Evolutionary conservation across 2,329 filamentous ascomycete species (phyloP), one percentile per base, ranked within the genome.

Genomic region (Fusarium tjaetaba): DNA sequence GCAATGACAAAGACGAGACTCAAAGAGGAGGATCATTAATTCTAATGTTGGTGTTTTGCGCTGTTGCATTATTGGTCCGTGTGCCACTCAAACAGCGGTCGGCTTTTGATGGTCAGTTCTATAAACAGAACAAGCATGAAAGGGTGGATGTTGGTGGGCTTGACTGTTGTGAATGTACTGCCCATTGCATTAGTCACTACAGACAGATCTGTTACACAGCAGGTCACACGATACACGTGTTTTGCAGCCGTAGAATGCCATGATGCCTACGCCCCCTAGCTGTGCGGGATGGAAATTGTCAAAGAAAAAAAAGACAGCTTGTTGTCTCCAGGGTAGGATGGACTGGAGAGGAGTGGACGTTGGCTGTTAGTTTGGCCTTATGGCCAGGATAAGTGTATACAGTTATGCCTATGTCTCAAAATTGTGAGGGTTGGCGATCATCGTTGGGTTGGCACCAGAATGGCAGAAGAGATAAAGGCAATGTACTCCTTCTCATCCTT

Each of bases 111-210:
- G 34, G 32, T 26, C 36, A 26, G 48, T 68, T 71, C 70, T 73
- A 73, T 73, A 73, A 71, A 73, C 65, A 71, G 71, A 59, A 66
- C 45, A 46, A 30, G 28, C 30, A 60, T 63, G 64, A 49, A 52
- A 61, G 46, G n/a, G 39, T 70, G 70, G 26, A 46, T 61, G 65
- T 59, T 65, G 66, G 60, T 65, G 60, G 60, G 38, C 28, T 38
- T 38, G 42, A 56, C 52, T 28, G 58, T 53, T 61, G 45, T 70
- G 42, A 65, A 39, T 24, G 30, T 45, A 65, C 28, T 46, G n/a
- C 28, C 15, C 28, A 28, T 11, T 20, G 26, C n/a, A 20, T 38
- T 38, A 36, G n/a, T 30, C 30, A 42, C 24, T 42, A 52, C 30
- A 53, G 34, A 41, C 39, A 39, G 28, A 34, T 61, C 60, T 28